Base-by-base conservation (phyloP, 2,329 filamentous ascomycete genomes). In the Fusarium protoensiforme region DNA sequence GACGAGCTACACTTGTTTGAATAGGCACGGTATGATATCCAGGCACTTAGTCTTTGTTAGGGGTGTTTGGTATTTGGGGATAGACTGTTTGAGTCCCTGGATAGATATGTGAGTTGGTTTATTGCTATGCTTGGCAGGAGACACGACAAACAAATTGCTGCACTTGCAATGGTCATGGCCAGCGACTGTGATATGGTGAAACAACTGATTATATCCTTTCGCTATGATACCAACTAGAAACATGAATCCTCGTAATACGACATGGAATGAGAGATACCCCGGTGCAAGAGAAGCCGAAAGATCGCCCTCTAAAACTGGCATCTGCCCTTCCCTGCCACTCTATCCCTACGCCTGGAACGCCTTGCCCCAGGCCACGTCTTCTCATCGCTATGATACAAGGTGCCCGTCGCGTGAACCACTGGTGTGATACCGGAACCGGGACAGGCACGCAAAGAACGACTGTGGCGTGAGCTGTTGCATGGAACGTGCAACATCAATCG, bases 281-380 rank as follows among this genome's bases (percentile, higher is more conserved):
- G 20, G 59, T 22, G 59, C 56, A 53, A 46, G 59, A 29, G 46
- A 56, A 68, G 58, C 48, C 61, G 24, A 59, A 43, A 35, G 24
- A 22, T 43, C 46, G 65, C 57, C 61, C n/a, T 59, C 46, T 61
- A 61, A 56, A 43, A 38, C 43, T 18, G 48, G 68, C 67, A 43
- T 48, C 60, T 70, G 56, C 58, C 46, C 51, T 57, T 58, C 69
- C 62, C 22, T 73, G 57, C 64, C 70, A 48, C 62, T 46, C 66
- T 74, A 72, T 65, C 62, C 73, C 64, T 78, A 76, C 76, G 70
- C 76, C 76, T 59, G 70, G 60, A 78, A 78, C 76, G 76, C 76
- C 76, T 69, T 68, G 75, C 76, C 70, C 67, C 73, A 75, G 72
- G 61, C 68, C 62, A 68, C 71, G 61, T 68, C 67, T 66, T 65